phyloP scores from a whole-genome alignment of 192 early-diverging fungal species.

The Allomyces macrogynus region DNA sequence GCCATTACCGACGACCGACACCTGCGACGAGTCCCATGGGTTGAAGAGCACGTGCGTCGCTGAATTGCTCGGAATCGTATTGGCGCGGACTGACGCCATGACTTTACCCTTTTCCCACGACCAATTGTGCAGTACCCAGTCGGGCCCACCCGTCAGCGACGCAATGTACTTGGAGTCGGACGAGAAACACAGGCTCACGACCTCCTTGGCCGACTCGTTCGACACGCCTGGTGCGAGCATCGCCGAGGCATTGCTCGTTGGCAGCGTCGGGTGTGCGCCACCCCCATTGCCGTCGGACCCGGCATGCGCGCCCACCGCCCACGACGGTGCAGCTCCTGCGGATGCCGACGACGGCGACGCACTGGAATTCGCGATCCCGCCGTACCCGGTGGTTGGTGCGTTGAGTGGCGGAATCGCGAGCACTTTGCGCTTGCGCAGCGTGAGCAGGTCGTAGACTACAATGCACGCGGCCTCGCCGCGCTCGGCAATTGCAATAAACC shows the following conservation, averaged over 20 bases:
- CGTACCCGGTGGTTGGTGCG: too few species aligned
- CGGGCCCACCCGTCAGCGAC: conserved; percentile 27
- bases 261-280: neutral
- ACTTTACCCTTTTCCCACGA: conserved; percentile 34
- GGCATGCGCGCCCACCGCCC: neutral
- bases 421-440: conserved; percentile 27
- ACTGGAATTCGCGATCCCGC: neutral
- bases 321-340: neutral
- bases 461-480: conserved; percentile 19
- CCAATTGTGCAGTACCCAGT: conserved; percentile 39
- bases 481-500: conserved; percentile 32
- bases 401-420: conserved; percentile 6
- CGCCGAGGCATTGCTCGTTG: neutral
- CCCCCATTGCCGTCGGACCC: neutral
- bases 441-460: conserved; percentile 29
- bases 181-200: conserved; percentile 33
- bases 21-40: conserved; percentile 24
- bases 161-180: conserved; percentile 31
- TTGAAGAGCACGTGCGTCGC: conserved; percentile 29
- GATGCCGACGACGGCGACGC: too few species aligned
- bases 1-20: conserved; percentile 29
- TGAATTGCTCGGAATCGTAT: conserved; percentile 4
- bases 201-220: conserved; percentile 15
- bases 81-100: conserved; percentile 21
- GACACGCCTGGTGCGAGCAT: neutral